Base-by-base conservation (phyloP, 179 eudicot genomes). In the Beta corolliflora region DNA sequence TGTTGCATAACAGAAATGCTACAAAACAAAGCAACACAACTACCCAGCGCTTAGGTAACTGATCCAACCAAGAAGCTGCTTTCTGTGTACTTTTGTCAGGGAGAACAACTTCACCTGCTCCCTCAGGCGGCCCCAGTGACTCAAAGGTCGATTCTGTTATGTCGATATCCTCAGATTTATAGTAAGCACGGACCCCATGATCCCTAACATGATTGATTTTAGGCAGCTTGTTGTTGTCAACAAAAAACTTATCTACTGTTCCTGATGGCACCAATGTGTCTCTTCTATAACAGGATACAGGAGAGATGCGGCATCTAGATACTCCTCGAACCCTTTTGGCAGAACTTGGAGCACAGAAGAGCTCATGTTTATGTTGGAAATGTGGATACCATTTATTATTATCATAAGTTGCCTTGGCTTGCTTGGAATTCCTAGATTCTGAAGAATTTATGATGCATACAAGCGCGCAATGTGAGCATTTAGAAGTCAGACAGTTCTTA, bases 1-100 rank as follows among this genome's bases (percentile, higher is more conserved):
- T 95, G 86, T 95, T 95, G 90, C 99, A 95, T 76, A 95, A 82
- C 83, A 95, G 85, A 87, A 95, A 95, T 75, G 99, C 90, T 71
- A 91, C 71, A 79, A 95, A 95, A 82, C 99, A 95, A 58, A 95
- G 98, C 76, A 95, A 83, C 77, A 95, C 99, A 74, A 95, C 90
- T 80, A 92, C 89, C 98, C 97, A 93, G 45, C 99, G 95, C 85
- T 92, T 95, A 65, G 98, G 98, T 77, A 95, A 79, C 76, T 86
- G 90, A 83, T 84, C 88, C 89, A 87, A 86, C 89, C 88, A 89
- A 81, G 90, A 87, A 77, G 81, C 81, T 78, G 68, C 73, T 83
- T 88, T 84, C 71, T 81, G 85, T 65, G 78, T 78, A 79, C 82
- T 81, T 48, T 81, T 86, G 25, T 84, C 87, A 63, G 83, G 85